Conservation (phyloP, 768 basidiomycete species). For the Tylopilus sp. region DNA sequence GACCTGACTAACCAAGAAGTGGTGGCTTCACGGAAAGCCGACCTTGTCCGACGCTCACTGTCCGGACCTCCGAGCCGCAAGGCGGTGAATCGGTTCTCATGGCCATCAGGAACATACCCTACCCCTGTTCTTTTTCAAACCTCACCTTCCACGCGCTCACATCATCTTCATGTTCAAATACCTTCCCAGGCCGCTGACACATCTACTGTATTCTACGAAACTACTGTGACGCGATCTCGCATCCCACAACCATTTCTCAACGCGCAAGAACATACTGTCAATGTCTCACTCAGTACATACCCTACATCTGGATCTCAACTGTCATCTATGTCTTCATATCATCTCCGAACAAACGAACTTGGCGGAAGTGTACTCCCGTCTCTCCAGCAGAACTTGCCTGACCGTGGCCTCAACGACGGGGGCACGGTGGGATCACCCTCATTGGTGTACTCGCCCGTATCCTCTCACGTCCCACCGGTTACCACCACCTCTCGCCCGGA, state of each 20-base stretch:
- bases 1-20: slow-evolving; percentile 6
- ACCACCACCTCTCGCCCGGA: slow-evolving; percentile 39
- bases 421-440: slow-evolving; percentile 8
- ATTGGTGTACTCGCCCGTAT: slow-evolving; percentile 15
- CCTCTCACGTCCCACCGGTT: slow-evolving; percentile 46
- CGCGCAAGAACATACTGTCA: slow-evolving; percentile 20
- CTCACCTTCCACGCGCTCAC: slow-evolving; percentile 27
- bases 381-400: slow-evolving; percentile 23
- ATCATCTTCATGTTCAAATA: slow-evolving; percentile 29
- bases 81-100: slow-evolving; percentile 35
- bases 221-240: slow-evolving; percentile 37
- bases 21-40: slow-evolving; percentile 32
- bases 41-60: slow-evolving; percentile 41
- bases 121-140: slow-evolving; percentile 51
- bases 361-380: slow-evolving; percentile 11
- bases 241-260: slow-evolving; percentile 17
- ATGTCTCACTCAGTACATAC: slow-evolving; percentile 27
- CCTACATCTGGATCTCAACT: slow-evolving; percentile 31
- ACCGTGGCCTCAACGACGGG: slow-evolving; percentile 7
- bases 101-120: slow-evolving; percentile 42
- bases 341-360: slow-evolving; percentile 20
- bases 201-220: slow-evolving; percentile 69
- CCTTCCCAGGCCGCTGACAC: slow-evolving; percentile 37
- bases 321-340: slow-evolving; percentile 34
- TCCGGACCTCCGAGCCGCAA: slow-evolving; percentile 42